Evolutionary conservation across 257 asterid genomes (phyloP).

Genomic region (Sherardia arvensis): DNA sequence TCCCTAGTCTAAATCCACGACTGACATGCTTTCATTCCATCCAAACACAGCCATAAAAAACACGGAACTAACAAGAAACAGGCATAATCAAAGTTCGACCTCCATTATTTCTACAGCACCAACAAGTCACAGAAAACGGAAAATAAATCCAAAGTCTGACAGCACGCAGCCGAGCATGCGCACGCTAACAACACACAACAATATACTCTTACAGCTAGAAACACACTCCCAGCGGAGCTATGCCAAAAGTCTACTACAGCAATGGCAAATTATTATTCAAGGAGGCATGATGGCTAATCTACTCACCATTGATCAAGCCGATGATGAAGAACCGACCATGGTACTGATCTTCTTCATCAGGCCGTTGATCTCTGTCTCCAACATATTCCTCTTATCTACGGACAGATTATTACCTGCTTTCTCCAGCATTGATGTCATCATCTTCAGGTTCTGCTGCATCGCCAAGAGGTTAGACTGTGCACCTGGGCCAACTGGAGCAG

Average conservation of each 20-base stretch:
- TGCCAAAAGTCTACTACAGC: neutral
- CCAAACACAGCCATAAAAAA: neutral
- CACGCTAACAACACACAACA: neutral
- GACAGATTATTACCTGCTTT: slow-evolving; percentile 52
- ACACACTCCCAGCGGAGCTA: neutral
- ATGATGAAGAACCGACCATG: slow-evolving; percentile 31
- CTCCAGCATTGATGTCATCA: slow-evolving; percentile 62
- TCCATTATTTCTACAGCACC: neutral
- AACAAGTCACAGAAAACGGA: neutral
- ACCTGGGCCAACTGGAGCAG: slow-evolving; percentile 6
- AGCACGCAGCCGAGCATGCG: neutral
- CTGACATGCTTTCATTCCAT: neutral
- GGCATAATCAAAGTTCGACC: neutral
- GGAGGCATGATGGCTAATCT: neutral
- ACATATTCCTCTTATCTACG: slow-evolving; percentile 43
- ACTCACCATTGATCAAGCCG: slow-evolving; percentile 6
- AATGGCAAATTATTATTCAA: neutral
- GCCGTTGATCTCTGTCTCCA: slow-evolving; percentile 60
- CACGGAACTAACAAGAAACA: neutral
- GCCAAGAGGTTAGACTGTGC: slow-evolving; percentile 33
- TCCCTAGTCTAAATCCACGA: no score
- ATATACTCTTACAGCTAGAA: neutral
- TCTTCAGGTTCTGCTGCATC: slow-evolving; percentile 64
- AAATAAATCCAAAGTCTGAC: neutral
- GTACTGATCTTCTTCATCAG: slow-evolving; percentile 46